These are phyloP conservation scores for Blastocystis sp. DNA, from an alignment of 352 stramenopile genomes.

Conservation along the genomic window DNA sequence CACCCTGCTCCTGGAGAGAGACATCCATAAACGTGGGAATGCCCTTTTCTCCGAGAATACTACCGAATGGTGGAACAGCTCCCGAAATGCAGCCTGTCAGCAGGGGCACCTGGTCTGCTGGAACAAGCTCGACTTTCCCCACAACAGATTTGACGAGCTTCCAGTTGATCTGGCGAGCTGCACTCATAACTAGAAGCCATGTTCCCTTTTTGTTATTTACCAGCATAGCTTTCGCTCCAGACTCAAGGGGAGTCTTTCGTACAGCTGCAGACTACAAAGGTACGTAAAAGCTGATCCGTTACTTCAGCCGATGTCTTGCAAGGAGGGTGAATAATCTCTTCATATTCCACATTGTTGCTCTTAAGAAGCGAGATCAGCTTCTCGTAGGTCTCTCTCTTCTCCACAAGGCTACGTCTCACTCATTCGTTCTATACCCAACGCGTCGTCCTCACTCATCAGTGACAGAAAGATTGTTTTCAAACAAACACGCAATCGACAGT, in stretches of 20 bases:
- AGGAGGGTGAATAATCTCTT: slow-evolving; percentile 7
- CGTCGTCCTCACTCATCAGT: neutral
- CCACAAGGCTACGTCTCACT: neutral
- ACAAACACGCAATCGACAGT: neutral
- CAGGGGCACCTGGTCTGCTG: neutral
- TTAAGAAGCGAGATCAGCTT: neutral
- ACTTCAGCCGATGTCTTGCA: neutral
- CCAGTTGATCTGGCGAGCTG: slow-evolving; percentile 33
- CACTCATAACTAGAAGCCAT: slow-evolving; percentile 55
- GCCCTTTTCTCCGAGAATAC: neutral
- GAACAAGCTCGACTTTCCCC: neutral
- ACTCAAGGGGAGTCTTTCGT: neutral
- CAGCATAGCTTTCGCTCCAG: slow-evolving; percentile 53
- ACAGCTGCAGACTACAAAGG: neutral
- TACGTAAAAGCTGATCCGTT: neutral
- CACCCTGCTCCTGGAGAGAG: slow-evolving; percentile 40
- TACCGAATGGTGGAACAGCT: slow-evolving; percentile 47
- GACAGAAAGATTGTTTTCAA: neutral
- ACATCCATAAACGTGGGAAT: slow-evolving; percentile 40
- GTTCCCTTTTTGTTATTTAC: slow-evolving; percentile 25
- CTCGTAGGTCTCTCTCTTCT: neutral
- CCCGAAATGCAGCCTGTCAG: slow-evolving; percentile 28
- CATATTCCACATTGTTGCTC: neutral
- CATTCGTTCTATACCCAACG: neutral
- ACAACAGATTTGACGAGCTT: slow-evolving; percentile 14